These are phyloP conservation scores for Talaromyces sp. DNA, from an alignment of 2,329 filamentous ascomycete genomes.

Conservation along the genomic window DNA sequence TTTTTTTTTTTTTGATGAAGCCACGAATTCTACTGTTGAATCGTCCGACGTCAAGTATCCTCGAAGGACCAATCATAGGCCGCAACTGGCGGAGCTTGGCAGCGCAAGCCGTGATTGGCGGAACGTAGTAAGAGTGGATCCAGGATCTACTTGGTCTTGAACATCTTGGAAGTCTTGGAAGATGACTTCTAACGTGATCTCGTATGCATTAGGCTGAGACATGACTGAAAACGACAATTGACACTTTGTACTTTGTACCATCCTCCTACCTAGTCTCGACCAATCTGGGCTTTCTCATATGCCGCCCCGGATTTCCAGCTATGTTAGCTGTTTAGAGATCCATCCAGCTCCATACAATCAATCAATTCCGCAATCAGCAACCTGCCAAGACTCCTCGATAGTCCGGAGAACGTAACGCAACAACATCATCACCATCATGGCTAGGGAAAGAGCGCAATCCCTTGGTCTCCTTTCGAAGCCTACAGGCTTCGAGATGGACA, in stretches of 20 bases:
- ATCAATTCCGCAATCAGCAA: slow-evolving; percentile 4
- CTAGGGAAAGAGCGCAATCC: slow-evolving; percentile 2
- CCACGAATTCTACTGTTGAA: no score
- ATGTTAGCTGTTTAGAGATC: neutral
- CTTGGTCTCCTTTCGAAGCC: neutral
- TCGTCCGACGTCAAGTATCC: no score
- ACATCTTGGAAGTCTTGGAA: neutral
- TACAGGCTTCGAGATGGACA: slow-evolving; percentile 10
- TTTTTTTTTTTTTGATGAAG: slow-evolving; percentile 3
- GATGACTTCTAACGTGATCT: neutral
- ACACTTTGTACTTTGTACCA: neutral
- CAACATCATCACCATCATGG: neutral
- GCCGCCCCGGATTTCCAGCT: neutral
- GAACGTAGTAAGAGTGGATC: neutral
- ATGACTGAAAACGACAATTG: neutral
- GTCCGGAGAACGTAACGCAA: neutral
- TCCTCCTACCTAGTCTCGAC: no score
- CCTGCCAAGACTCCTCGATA: neutral
- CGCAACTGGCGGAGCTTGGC: neutral
- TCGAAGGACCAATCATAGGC: neutral
- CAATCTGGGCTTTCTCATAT: neutral
- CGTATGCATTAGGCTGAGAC: neutral
- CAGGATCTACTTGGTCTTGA: neutral
- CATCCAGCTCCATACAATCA: neutral
- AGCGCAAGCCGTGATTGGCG: neutral